Percentiles rank a stretch among this genome's conserved stretches.
phyloP scores from a whole-genome alignment of 2,329 filamentous ascomycete species.

The Davidsoniella virescens region DNA sequence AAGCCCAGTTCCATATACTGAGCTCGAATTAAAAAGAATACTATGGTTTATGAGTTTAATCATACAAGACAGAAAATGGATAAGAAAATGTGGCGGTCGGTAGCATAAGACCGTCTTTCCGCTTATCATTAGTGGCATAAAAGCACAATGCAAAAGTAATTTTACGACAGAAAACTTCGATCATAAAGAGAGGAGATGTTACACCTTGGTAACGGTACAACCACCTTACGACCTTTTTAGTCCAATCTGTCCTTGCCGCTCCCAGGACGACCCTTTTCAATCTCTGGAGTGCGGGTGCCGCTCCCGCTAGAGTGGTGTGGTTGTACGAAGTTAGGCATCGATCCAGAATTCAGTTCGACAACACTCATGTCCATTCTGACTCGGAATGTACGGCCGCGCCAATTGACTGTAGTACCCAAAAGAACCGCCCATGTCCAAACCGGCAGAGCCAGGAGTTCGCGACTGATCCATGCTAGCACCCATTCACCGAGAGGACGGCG shows the following conservation, averaged over 20 bases:
- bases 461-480: slow-evolving; percentile 67
- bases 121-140: too few species aligned
- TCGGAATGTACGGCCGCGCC: slow-evolving; percentile 69
- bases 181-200: not conserved
- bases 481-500: slow-evolving; percentile 50
- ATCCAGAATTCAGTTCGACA: slow-evolving; percentile 23
- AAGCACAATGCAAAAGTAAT: not conserved
- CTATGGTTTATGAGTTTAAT: not conserved
- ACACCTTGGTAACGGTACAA: not conserved
- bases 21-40: slow-evolving; percentile 4
- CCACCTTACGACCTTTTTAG: slow-evolving; percentile 1
- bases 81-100: too few species aligned
- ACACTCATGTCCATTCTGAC: slow-evolving; percentile 78
- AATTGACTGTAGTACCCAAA: slow-evolving; percentile 73
- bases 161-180: too few species aligned
- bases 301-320: not conserved
- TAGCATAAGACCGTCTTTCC: too few species aligned
- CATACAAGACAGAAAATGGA: too few species aligned
- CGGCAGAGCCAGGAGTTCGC: slow-evolving; percentile 68
- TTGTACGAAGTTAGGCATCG: not conserved
- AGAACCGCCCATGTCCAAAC: slow-evolving; percentile 85
- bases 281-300: slow-evolving; percentile 12
- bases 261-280: slow-evolving; percentile 11
- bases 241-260: slow-evolving; percentile 13
- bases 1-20: not conserved